Percentiles rank a stretch among this genome's conserved stretches.
These are phyloP conservation scores for Talaromyces sp. DNA, from an alignment of 2,329 filamentous ascomycete species.

Conservation along the genomic window DNA sequence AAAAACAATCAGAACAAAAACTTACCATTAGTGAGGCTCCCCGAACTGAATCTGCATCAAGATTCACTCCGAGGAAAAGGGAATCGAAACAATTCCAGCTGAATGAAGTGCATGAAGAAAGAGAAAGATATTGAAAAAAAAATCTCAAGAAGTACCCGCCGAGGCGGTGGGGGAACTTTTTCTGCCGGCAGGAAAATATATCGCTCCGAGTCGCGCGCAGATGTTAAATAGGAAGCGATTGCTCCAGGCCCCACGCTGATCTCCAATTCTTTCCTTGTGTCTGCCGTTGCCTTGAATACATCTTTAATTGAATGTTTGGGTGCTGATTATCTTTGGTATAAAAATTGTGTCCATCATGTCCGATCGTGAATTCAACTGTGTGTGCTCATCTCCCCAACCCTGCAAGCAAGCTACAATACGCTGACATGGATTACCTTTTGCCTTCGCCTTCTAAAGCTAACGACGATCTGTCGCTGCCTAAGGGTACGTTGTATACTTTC, in stretches of 20 bases:
- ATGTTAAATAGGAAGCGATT: constrained; percentile 6
- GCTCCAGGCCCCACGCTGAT: constrained; percentile 23
- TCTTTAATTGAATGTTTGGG: not conserved
- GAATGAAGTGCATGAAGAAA: constrained; percentile 11
- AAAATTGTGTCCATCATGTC: constrained; percentile 48
- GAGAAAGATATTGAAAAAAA: constrained; percentile 23
- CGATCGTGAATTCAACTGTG: constrained; percentile 58
- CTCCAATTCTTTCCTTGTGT: constrained; percentile 6
- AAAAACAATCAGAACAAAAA: constrained; percentile 11
- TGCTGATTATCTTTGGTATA: not conserved
- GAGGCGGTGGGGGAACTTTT: constrained; percentile 25
- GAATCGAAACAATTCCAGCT: constrained; percentile 1
- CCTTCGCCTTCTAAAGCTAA: constrained; percentile 47
- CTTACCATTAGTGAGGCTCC: constrained; percentile 31
- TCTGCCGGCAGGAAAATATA: constrained; percentile 32
- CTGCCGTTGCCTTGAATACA: not conserved
- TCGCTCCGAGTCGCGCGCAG: constrained; percentile 15
- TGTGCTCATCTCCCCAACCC: constrained; percentile 18
- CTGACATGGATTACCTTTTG: constrained; percentile 23
- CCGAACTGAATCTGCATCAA: constrained; percentile 21
- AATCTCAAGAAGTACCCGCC: constrained; percentile 25
- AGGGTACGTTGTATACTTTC: constrained; percentile 46
- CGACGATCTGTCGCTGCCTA: constrained; percentile 63
- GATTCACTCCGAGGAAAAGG: constrained; percentile 21
- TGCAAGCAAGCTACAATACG: constrained; percentile 10